These are phyloP conservation scores for Cladosporium cucumerinum DNA, from an alignment of 2,329 filamentous ascomycete species.

Conservation along the genomic window DNA sequence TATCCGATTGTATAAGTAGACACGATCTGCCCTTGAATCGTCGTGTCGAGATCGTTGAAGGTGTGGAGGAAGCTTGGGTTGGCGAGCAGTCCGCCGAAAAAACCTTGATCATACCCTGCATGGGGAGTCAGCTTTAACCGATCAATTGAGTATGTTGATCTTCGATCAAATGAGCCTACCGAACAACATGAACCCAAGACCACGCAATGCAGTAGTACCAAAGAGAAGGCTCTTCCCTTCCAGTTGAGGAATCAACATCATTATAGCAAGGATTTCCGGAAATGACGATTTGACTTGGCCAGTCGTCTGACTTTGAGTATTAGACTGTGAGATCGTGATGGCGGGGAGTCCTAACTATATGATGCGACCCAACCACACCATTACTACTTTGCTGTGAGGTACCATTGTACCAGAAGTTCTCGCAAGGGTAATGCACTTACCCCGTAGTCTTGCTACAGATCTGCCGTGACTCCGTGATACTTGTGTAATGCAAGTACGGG, in stretches of 20 bases:
- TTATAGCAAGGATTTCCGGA: background rate
- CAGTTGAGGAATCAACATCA: background rate
- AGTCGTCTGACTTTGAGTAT: no score
- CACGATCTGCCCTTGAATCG: slow-evolving; percentile 34
- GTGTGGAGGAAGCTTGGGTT: slow-evolving; percentile 18
- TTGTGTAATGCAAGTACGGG: background rate
- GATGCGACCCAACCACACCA: background rate
- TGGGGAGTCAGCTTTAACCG: background rate
- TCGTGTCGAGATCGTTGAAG: slow-evolving; percentile 19
- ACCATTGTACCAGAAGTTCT: background rate
- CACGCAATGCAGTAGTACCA: slow-evolving; percentile 2
- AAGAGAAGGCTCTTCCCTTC: slow-evolving; percentile 9
- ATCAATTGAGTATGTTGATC: background rate
- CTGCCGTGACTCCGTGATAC: background rate
- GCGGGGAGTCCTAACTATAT: background rate
- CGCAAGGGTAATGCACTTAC: background rate
- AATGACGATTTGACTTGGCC: no score
- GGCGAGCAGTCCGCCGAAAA: slow-evolving; percentile 22
- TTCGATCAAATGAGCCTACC: no score
- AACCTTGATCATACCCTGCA: slow-evolving; percentile 23
- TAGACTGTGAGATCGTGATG: background rate
- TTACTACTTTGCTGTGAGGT: background rate
- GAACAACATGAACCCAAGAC: slow-evolving; percentile 18
- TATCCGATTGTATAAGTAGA: slow-evolving; percentile 51
- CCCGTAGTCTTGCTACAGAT: background rate